phyloP scores from a whole-genome alignment of 441 rosid species.

The Mallotus japonicus region DNA sequence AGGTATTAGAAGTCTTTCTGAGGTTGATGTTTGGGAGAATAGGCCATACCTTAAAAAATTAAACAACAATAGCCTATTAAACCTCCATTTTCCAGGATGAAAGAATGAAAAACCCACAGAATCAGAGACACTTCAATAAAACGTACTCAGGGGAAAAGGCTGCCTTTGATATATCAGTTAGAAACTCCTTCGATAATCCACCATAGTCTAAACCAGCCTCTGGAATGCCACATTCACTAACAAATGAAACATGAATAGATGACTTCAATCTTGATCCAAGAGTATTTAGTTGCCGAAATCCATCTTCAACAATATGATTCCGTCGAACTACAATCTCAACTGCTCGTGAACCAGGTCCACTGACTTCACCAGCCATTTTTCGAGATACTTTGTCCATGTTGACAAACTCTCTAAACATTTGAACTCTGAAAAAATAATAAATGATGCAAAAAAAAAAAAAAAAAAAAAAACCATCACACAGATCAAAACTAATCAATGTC shows the following conservation, averaged over 20 bases:
- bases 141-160: conserved; percentile 96
- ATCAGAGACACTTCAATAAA: conserved; percentile 15
- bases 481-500: conserved; percentile 14
- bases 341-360: conserved; percentile 83
- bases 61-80: conserved; percentile 23
- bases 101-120: conserved; percentile 13
- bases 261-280: conserved; percentile 91
- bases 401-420: conserved; percentile 91
- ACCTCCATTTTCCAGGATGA: conserved; percentile 16
- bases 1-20: conserved; percentile 85
- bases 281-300: conserved; percentile 75
- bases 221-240: conserved; percentile 95
- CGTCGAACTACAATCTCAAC: conserved; percentile 92
- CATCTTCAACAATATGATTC: conserved; percentile 94
- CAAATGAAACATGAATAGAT: conserved; percentile 93
- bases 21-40: conserved; percentile 81
- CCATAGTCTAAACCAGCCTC: conserved; percentile 99
- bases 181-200: conserved; percentile 93
- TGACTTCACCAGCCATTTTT: conserved; percentile 88
- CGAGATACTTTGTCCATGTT: conserved; percentile 91
- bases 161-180: conserved; percentile 93
- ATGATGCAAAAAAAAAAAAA: conserved; percentile 21
- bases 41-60: conserved; percentile 69
- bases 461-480: conserved; percentile 26
- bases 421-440: conserved; percentile 63